Evolutionary conservation across 495 filamentous ascomycete genomes (phyloP), one percentile per base, ranked within the genome.

Genomic region (Penicillium pancosmium): DNA sequence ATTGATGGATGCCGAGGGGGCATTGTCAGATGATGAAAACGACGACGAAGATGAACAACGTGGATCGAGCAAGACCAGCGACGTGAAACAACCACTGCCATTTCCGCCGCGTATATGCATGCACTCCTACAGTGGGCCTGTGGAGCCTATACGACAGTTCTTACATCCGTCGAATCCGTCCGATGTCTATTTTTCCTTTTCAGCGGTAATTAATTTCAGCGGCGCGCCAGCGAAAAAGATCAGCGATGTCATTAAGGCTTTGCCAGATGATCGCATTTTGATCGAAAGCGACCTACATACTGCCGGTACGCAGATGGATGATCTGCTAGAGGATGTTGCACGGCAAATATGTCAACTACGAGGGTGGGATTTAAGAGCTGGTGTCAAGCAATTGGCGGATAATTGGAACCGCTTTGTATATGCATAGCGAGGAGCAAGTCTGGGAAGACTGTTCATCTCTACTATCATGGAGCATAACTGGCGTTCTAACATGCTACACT

Each of bases 81-180:
- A 41, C 19, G 50, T n/a, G 6, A 6, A 34, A 53, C 31, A 63
- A 58, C n/a, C 80, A 41, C 78, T 81, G 46, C 89, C 89, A 0
- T 98, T 89, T 67, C 94, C 94, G 9, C 92, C 93, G 2, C 84
- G 93, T 34, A 88, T 98, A 64, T 98, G 94, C 67, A 81, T 98
- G 64, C 94, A 98, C 73, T 97, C 92, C 0, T 98, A 91, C 69
- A 92, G 90, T 34, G 95, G 92, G 1, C 82, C 89, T n/a, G 73
- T 83, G 19, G 87, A 94, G 40, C 81, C 84, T 25, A 66, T 96
- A 31, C 89, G 82, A 48, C 91, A 93, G 69, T 97, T 95, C 60
- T 72, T 92, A 58, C 77, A 88, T 61, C 86, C 84, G 2, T 81
- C 85, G 1, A 84, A 94, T 19, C 93, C 95, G 0, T 86, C 86